phyloP scores from a whole-genome alignment of 345 rosid genomes.

The Corymbia maculata region DNA sequence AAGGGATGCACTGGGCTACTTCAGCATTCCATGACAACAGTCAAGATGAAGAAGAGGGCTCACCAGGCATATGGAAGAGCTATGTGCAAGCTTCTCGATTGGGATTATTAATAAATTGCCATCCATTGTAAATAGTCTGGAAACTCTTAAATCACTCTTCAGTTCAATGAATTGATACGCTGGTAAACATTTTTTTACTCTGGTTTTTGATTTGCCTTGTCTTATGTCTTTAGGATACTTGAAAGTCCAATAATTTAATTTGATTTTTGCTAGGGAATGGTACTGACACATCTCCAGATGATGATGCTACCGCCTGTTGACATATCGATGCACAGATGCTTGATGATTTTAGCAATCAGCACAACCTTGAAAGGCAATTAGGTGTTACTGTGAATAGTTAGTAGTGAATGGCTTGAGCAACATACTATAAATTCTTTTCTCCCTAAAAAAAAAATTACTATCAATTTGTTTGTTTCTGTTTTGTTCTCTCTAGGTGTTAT shows the following conservation, averaged over 20 bases:
- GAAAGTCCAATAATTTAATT: background rate
- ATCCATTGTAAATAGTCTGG: conserved; percentile 11
- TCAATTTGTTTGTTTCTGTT: no score
- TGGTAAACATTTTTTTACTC: background rate
- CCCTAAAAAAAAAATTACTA: no score
- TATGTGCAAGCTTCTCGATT: conserved; percentile 57
- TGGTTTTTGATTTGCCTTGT: background rate
- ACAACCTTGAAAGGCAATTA: background rate
- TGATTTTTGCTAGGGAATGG: background rate
- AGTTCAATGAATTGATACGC: background rate
- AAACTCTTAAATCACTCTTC: conserved; percentile 12
- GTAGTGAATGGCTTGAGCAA: background rate
- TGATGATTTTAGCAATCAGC: background rate
- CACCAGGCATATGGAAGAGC: conserved; percentile 59
- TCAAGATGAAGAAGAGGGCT: conserved; percentile 38
- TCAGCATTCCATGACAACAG: conserved; percentile 41
- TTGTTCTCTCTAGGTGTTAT: background rate
- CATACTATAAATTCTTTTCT: no score
- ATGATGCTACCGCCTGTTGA: background rate
- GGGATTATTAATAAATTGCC: conserved; percentile 49
- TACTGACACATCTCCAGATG: background rate
- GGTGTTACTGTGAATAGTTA: background rate
- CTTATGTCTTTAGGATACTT: background rate
- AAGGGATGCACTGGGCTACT: conserved; percentile 52
- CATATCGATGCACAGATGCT: background rate